Evolutionary conservation across 768 basidiomycete species (phyloP).

Genomic region (Peribolospora baueri): DNA sequence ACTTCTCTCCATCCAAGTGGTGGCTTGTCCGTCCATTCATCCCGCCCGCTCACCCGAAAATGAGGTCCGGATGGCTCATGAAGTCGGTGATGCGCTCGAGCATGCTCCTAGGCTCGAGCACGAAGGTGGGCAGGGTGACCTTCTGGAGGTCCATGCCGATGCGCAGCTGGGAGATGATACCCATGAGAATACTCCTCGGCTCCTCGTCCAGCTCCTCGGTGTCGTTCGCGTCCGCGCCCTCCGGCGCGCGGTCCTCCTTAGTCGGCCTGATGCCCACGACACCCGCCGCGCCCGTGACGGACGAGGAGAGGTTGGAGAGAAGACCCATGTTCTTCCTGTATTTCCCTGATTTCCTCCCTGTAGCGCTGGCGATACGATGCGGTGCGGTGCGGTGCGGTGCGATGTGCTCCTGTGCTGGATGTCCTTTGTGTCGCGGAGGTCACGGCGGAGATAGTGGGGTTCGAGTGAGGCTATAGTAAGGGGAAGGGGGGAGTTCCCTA

Average conservation of each 20-base stretch:
- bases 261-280: background rate
- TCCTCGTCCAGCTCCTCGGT: slow-evolving; percentile 10
- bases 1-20: background rate
- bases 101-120: slow-evolving; percentile 90
- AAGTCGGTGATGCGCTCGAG: slow-evolving; percentile 97
- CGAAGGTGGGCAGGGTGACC: slow-evolving; percentile 76
- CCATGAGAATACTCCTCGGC: slow-evolving; percentile 25
- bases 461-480: too few relatives aligned
- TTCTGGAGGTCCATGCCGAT: slow-evolving; percentile 92
- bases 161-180: slow-evolving; percentile 67
- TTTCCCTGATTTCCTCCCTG: too few relatives aligned
- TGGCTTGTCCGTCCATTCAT: background rate
- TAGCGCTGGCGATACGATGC: too few relatives aligned
- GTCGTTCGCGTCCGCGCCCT: slow-evolving; percentile 2
- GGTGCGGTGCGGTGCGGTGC: too few relatives aligned
- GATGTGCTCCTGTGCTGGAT: too few relatives aligned
- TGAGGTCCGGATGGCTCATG: slow-evolving; percentile 92
- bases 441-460: too few relatives aligned
- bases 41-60: slow-evolving; percentile 49
- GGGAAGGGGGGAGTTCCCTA: too few relatives aligned
- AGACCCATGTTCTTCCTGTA: too few relatives aligned
- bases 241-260: slow-evolving; percentile 7
- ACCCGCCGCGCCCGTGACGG: too few relatives aligned
- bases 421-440: too few relatives aligned
- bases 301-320: too few relatives aligned